These are phyloP conservation scores for Anethum foeniculum DNA, from an alignment of 140 eudicot species.

Conservation along the genomic window DNA sequence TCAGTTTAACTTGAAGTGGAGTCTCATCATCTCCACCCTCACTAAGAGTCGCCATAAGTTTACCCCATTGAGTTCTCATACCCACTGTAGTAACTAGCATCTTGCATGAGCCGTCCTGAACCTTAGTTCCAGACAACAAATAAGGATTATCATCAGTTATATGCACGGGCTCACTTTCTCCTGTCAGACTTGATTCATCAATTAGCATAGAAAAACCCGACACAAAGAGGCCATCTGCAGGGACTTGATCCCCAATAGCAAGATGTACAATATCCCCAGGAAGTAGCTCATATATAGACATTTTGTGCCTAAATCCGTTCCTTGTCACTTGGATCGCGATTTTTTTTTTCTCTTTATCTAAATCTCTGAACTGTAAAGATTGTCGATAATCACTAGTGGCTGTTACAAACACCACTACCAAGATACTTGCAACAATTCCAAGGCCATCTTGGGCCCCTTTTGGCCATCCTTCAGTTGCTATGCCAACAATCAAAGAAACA, in stretches of 20 bases:
- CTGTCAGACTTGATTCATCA: slow-evolving; percentile 28
- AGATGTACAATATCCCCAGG: slow-evolving; percentile 71
- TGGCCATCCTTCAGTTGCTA: slow-evolving; percentile 98
- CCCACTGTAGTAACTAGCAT: slow-evolving; percentile 92
- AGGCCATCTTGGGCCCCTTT: slow-evolving; percentile 92
- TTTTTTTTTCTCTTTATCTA: slow-evolving; percentile 96
- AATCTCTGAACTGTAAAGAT: slow-evolving; percentile 76
- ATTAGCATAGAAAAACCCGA: background rate
- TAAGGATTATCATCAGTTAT: slow-evolving; percentile 65
- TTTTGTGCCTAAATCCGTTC: slow-evolving; percentile 65
- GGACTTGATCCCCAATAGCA: background rate
- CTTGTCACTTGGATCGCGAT: slow-evolving; percentile 10
- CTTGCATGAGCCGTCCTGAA: slow-evolving; percentile 98
- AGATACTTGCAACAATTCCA: slow-evolving; percentile 86
- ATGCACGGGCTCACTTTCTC: slow-evolving; percentile 48
- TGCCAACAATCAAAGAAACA: slow-evolving; percentile 81
- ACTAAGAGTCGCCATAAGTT: slow-evolving; percentile 83
- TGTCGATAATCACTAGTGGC: slow-evolving; percentile 97
- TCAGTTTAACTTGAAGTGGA: slow-evolving; percentile 85
- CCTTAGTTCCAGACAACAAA: slow-evolving; percentile 90
- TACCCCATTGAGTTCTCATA: slow-evolving; percentile 99
- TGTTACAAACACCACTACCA: slow-evolving; percentile 84
- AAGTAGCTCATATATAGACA: slow-evolving; percentile 69
- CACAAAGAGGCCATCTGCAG: background rate
- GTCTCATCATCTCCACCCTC: slow-evolving; percentile 98